Evolutionary conservation across 306 rosid genomes (phyloP).

Genomic region (Carpinus viminea): DNA sequence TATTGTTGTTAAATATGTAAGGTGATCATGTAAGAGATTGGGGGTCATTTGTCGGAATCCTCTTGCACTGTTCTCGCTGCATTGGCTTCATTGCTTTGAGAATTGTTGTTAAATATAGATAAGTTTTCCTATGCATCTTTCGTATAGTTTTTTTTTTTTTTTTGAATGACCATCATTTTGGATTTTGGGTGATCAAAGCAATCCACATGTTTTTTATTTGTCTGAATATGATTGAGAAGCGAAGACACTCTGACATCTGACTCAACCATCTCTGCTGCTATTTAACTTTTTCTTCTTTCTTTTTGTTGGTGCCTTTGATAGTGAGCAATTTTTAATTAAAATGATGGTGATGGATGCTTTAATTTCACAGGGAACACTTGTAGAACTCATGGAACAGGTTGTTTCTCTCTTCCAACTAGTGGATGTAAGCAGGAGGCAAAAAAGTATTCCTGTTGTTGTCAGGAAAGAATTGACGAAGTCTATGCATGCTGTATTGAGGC

Average conservation of each 20-base stretch:
- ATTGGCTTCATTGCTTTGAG: background rate
- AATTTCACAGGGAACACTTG: conserved; percentile 54
- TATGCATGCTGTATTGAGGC: conserved; percentile 59
- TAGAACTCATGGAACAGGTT: conserved; percentile 70
- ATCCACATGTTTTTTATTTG: background rate
- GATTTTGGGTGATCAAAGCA: background rate
- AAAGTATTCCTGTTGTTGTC: conserved; percentile 40
- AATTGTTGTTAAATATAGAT: background rate
- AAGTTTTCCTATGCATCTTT: background rate
- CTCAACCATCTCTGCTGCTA: background rate
- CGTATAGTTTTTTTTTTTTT: background rate
- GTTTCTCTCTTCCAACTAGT: conserved; percentile 59
- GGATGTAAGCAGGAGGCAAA: conserved; percentile 56
- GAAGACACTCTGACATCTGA: conserved; percentile 4
- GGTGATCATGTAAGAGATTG: too few relatives aligned
- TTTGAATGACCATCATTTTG: background rate
- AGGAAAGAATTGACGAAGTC: conserved; percentile 65
- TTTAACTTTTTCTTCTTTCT: background rate
- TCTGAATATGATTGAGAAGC: background rate
- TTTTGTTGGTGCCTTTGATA: background rate
- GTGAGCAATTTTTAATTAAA: background rate
- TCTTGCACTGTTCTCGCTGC: background rate
- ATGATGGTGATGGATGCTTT: conserved; percentile 19
- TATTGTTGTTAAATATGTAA: too few relatives aligned
- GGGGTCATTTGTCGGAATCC: background rate